These are phyloP conservation scores for Phytopythium mirpurense DNA, from an alignment of 352 stramenopile genomes.

Conservation along the genomic window DNA sequence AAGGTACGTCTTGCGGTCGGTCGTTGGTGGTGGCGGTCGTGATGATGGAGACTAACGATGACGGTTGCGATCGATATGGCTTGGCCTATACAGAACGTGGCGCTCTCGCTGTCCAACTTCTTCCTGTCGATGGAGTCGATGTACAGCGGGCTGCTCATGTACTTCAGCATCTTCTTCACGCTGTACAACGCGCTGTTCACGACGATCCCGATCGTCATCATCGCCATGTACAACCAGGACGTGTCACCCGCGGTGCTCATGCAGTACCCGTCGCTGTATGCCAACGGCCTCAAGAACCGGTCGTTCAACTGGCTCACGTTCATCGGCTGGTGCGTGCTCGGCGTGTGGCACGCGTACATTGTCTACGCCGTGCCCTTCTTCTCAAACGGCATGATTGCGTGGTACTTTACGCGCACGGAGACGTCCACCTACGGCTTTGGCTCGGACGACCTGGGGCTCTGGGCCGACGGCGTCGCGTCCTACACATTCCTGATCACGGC, in stretches of 20 bases:
- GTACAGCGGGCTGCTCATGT: slow-evolving; percentile 88
- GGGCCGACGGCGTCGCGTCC: slow-evolving; percentile 70
- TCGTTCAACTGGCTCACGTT: slow-evolving; percentile 90
- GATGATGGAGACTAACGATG: not conserved
- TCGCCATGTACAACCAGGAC: slow-evolving; percentile 90
- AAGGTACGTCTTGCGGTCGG: slow-evolving; percentile 21
- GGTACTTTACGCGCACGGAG: slow-evolving; percentile 64
- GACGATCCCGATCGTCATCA: slow-evolving; percentile 86
- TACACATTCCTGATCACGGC: slow-evolving; percentile 87
- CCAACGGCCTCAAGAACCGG: slow-evolving; percentile 84
- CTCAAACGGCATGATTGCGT: slow-evolving; percentile 76
- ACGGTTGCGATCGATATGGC: not conserved
- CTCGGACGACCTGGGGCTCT: slow-evolving; percentile 69
- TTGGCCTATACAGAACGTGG: slow-evolving; percentile 40
- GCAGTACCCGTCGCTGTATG: slow-evolving; percentile 87
- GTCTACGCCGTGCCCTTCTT: slow-evolving; percentile 85
- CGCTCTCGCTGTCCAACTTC: slow-evolving; percentile 81
- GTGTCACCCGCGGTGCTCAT: slow-evolving; percentile 84
- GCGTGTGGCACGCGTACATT: slow-evolving; percentile 86
- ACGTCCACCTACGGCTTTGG: slow-evolving; percentile 52
- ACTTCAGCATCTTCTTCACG: slow-evolving; percentile 88
- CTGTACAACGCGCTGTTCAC: slow-evolving; percentile 89
- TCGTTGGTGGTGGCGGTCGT: not conserved
- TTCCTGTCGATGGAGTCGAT: slow-evolving; percentile 79
- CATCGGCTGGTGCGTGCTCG: slow-evolving; percentile 80